These are phyloP conservation scores for Trichoderma erinaceum DNA, from an alignment of 495 filamentous ascomycete genomes.

Conservation along the genomic window DNA sequence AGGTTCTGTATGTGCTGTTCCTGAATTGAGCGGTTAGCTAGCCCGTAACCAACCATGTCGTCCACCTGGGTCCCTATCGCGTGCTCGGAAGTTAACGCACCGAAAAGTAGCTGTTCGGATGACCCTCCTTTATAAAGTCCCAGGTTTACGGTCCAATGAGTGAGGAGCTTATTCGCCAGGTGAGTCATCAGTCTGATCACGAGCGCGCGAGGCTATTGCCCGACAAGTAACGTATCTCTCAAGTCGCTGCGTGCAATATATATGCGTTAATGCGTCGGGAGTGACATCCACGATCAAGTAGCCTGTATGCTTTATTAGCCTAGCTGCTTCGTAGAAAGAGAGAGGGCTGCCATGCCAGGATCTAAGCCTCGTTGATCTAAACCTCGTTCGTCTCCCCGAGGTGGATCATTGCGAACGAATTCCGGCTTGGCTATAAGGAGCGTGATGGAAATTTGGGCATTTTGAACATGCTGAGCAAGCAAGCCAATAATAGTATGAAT, in stretches of 20 bases:
- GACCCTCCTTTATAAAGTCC: too few relatives aligned
- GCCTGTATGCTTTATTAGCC: not conserved
- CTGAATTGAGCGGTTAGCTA: not conserved
- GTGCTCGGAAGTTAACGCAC: not conserved
- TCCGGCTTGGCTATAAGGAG: not conserved
- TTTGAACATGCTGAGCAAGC: too few relatives aligned
- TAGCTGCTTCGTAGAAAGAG: not conserved
- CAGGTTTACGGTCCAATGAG: too few relatives aligned
- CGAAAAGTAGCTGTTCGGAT: too few relatives aligned
- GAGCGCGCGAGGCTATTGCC: not conserved
- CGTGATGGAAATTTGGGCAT: not conserved
- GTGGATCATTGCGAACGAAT: not conserved
- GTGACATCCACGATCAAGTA: not conserved
- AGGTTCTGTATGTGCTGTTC: not conserved
- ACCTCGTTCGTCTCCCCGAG: not conserved
- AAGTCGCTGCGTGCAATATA: not conserved
- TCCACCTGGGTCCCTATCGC: not conserved
- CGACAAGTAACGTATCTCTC: too few relatives aligned
- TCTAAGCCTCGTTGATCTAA: conserved; percentile 1
- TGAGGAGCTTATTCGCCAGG: not conserved
- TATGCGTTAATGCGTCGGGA: not conserved
- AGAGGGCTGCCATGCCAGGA: not conserved
- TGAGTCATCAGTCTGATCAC: not conserved
- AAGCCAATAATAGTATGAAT: too few relatives aligned
- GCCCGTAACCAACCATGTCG: not conserved